phyloP scores from a whole-genome alignment of 164 flowering plant species.

The Stephania japonica region DNA sequence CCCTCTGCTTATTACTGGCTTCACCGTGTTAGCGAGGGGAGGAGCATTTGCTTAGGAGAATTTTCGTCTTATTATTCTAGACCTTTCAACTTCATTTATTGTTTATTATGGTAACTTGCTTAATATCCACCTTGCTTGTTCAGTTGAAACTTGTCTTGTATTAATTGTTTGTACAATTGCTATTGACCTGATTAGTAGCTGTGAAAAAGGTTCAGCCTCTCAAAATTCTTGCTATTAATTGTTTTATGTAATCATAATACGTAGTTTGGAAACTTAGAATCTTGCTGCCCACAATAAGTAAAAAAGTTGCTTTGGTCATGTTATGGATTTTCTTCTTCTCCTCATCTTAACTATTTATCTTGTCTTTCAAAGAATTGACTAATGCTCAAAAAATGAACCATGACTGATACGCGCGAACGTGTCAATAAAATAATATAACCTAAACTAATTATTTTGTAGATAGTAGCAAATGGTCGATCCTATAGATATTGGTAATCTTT shows the following conservation, averaged over 20 bases:
- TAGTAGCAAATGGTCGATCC: too few relatives aligned
- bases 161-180: neutral
- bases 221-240: neutral
- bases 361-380: neutral
- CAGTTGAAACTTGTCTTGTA: neutral
- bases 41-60: too few relatives aligned
- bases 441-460: too few relatives aligned
- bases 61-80: too few relatives aligned
- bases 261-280: neutral
- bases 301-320: neutral
- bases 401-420: too few relatives aligned
- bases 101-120: neutral
- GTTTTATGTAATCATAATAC: neutral
- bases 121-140: neutral
- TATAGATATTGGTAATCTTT: too few relatives aligned
- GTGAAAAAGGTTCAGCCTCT: neutral
- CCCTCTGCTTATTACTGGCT: neutral
- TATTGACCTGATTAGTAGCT: neutral
- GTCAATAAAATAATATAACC: too few relatives aligned
- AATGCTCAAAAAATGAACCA: neutral
- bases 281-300: neutral
- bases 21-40: too few relatives aligned
- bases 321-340: neutral
- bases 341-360: neutral
- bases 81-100: neutral